Percentiles rank a stretch among this genome's conserved stretches.
Conservation (phyloP, 441 rosid genomes). For the Adansonia grandidieri region DNA sequence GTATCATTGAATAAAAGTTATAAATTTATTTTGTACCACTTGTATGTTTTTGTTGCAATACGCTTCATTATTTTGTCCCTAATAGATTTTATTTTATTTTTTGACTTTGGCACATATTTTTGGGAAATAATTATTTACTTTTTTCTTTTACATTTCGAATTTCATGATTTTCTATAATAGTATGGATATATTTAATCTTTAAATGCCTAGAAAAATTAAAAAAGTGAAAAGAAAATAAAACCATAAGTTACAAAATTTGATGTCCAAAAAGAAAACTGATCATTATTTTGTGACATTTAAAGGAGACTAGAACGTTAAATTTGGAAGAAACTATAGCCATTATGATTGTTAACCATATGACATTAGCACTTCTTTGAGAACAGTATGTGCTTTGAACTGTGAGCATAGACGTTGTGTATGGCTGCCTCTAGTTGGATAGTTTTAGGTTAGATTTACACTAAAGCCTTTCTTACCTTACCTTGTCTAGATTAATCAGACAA, state of each 20-base stretch:
- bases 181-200: conserved; percentile 13
- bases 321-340: background rate
- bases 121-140: background rate
- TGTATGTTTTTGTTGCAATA: background rate
- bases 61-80: background rate
- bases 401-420: conserved; percentile 4
- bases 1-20: background rate
- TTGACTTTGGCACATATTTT: background rate
- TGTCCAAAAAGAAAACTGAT: background rate
- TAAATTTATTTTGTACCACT: background rate
- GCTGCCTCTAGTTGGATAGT: background rate
- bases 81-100: conserved; percentile 1
- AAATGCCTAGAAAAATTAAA: background rate
- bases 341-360: background rate
- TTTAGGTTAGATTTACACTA: background rate
- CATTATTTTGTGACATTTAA: background rate
- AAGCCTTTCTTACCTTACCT: background rate
- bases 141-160: background rate
- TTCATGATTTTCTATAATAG: conserved; percentile 10
- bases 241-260: background rate
- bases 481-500: conserved; percentile 6
- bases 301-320: background rate
- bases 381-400: background rate
- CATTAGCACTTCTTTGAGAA: background rate
- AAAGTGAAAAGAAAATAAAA: background rate